Evolutionary conservation across 139 green algal genomes (phyloP).

Genomic region (Coccomyxa sp.): DNA sequence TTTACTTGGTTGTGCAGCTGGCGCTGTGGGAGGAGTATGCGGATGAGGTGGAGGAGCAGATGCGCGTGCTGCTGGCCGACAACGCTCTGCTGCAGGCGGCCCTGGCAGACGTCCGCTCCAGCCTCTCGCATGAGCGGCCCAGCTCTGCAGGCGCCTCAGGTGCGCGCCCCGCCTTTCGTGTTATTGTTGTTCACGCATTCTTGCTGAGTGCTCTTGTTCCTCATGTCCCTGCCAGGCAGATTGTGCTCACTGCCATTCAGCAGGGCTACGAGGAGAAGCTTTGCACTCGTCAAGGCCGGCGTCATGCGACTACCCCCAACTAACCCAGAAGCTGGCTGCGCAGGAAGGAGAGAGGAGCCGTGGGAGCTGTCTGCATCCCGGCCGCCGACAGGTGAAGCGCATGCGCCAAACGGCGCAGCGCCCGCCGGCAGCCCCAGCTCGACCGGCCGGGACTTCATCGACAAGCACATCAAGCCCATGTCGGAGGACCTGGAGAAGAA

Average conservation of each 20-base stretch:
- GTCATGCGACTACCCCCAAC: too few species aligned
- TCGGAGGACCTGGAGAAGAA: slow-evolving; percentile 20
- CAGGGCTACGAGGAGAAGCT: too few species aligned
- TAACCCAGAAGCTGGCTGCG: too few species aligned
- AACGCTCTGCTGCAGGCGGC: slow-evolving; percentile 14
- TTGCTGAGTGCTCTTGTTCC: not conserved
- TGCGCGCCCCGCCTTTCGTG: not conserved
- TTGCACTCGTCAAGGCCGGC: too few species aligned
- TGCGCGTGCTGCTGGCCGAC: slow-evolving; percentile 12
- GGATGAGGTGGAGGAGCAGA: slow-evolving; percentile 25
- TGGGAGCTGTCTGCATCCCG: not conserved
- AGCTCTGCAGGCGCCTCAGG: not conserved
- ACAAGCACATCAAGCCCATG: not conserved
- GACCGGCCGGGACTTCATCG: not conserved
- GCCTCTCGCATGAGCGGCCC: not conserved
- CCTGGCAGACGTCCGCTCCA: slow-evolving; percentile 11
- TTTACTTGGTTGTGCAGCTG: slow-evolving; percentile 9
- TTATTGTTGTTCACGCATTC: too few species aligned
- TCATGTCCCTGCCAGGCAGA: too few species aligned
- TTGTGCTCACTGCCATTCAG: too few species aligned
- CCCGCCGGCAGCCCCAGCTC: not conserved
- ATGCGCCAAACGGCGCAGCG: not conserved
- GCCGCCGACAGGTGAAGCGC: not conserved
- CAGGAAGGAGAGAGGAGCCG: not conserved
- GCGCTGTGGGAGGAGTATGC: slow-evolving; percentile 28